Evolutionary conservation across 176 grass and related monocot genomes (phyloP), one percentile per base, ranked within the genome.

Genomic region (Avena sativa): DNA sequence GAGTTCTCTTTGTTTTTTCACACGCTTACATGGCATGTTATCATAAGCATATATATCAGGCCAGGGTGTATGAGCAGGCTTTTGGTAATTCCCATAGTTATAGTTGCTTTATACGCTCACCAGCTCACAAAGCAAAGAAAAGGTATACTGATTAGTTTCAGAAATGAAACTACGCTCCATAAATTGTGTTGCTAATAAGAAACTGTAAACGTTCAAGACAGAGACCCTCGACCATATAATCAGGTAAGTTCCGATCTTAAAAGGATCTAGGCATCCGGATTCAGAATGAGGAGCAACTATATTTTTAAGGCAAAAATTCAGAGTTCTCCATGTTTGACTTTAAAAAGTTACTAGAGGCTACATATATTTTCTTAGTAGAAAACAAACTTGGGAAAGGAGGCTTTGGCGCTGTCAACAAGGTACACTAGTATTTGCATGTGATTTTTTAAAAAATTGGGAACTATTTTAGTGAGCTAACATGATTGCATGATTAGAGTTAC

Each of bases 381-480:
- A 87, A 87, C 55, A 81, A 74, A 64, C 78, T 87, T 17, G 85
- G 85, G 52, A 43, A 81, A 64, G 89, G 89, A 62, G 89, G 79
- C 1, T 90, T 90, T 71, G 88, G 88, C 11, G n/a, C 77, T 62
- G 88, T 90, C 12, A 86, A 90, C 0, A 83, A 86, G 84, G 89
- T 90, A 86, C 20, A 79, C 44, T 38, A 43, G 40, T 43, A 43
- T 43, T 43, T 43, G 5, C 40, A 43, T 43, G 40, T 43, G 6
- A 43, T 43, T 43, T 43, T 43, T 30, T 30, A 30, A 30, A 30
- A 30, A 30, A 43, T 43, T 43, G 40, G 40, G 40, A 43, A 43
- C 40, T 43, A 43, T 43, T 43, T 43, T 43, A 34, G 32, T 34
- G 32, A 34, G 32, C 32, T 34, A 43, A 43, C 40, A 43, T 43